Evolutionary conservation across 331 rosid species (phyloP).

Genomic region (Saraca asoca): DNA sequence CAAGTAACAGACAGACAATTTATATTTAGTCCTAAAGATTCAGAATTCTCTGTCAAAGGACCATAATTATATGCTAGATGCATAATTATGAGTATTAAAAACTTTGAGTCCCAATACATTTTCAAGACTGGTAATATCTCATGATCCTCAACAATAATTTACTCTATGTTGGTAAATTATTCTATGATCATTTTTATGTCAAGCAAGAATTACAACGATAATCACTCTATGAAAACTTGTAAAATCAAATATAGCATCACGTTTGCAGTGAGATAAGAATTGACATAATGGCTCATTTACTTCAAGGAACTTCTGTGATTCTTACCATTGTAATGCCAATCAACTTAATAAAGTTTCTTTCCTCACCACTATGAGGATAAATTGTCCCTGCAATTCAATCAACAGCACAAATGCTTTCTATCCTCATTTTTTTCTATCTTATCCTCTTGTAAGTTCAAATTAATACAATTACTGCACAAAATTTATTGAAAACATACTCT

Average conservation of each 20-base stretch:
- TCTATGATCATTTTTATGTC: background rate
- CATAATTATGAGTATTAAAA: too few relatives aligned
- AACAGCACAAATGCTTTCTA: constrained; percentile 18
- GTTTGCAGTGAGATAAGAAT: constrained; percentile 9
- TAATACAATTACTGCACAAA: too few relatives aligned
- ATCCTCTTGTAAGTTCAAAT: too few relatives aligned
- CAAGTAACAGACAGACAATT: constrained; percentile 28
- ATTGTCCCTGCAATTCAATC: background rate
- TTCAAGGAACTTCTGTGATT: constrained; percentile 27
- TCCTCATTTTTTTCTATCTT: too few relatives aligned
- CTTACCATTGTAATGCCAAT: background rate
- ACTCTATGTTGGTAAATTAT: background rate
- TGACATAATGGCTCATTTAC: constrained; percentile 16
- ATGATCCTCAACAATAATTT: constrained; percentile 7
- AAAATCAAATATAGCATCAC: background rate
- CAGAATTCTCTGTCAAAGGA: too few relatives aligned
- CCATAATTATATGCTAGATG: too few relatives aligned
- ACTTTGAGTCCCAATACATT: background rate
- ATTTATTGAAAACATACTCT: too few relatives aligned
- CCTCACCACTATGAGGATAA: background rate
- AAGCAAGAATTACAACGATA: background rate
- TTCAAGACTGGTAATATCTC: constrained; percentile 10
- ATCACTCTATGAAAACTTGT: background rate
- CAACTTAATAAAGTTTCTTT: constrained; percentile 19
- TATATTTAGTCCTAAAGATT: too few relatives aligned